Evolutionary conservation across 345 rosid species (phyloP), one percentile per base, ranked within the genome.

Genomic region (Mallotus nudiflorus): DNA sequence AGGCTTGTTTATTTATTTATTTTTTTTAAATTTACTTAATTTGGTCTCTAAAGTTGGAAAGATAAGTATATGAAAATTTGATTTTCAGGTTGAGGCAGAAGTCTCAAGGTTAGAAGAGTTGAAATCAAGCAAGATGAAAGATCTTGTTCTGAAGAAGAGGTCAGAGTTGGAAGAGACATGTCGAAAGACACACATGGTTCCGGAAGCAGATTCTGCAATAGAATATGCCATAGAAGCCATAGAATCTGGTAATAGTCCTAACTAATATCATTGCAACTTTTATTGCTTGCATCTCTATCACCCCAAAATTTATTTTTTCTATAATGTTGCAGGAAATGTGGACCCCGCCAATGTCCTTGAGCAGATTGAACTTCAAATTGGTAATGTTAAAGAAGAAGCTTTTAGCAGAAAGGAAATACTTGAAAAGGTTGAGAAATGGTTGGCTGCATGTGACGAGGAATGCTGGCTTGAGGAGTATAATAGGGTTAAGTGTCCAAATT

Each of bases 391-490:
- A 79, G 99, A 89, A 83, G 97, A 92, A 83, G 94, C 98, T 64
- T 81, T 92, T 72, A 82, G 91, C 82, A 77, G 98, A 76, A 92
- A 89, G 66, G 99, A 96, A 59, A 78, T 96, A 66, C 97, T 96
- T 39, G 99, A 96, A 71, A 92, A 81, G 84, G 88, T 92, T 12
- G 99, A 96, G 83, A 96, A 91, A 81, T 96, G 99, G 99, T 72
- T 87, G 80, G 82, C 75, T 58, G 97, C 98, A 22, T 91, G 99
- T 65, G 98, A 96, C 39, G 98, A 96, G 76, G 99, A 96, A 75
- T 82, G 91, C 44, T 96, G 99, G 99, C 98, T 96, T 56, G 99
- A 96, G 77, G 98, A 96, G 78, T 92, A 96, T 67, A 92, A 92
- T 77, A 88, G 93, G 89, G 99, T 96, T 55, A 64, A 84, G 68